Evolutionary conservation across 169 alveolate species (phyloP), one percentile per base, ranked within the genome.

Genomic region (Cryptosporidium xiaoi): DNA sequence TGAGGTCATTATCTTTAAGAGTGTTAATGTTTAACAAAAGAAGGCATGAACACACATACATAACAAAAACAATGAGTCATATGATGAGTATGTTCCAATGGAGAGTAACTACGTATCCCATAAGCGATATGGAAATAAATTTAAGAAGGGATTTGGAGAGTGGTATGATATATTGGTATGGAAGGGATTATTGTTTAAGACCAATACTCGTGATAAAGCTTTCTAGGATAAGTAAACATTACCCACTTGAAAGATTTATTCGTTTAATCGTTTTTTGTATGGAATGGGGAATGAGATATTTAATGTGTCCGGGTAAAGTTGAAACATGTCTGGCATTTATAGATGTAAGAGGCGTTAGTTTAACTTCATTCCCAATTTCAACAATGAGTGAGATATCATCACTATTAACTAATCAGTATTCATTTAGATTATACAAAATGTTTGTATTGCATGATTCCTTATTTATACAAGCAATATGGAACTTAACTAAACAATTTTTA

Each of bases 121-220:
- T 92, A 51, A 51, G 83, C 50, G 93, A 90, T 51, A 44, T 27
- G 36, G 93, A 92, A 40, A 51, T 34, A 7, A 85, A 71, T 8
- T 44, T 92, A 36, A 20, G 82, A 60, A 55, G 68, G 24, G 82
- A 87, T 51, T 68, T 92, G 34, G 82, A 82, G 8, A 60, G 51
- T 33, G 94, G 94, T 18, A 93, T 83, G 0, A 91, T 92, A 65
- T 92, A 91, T 65, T 92, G 94, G 94, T 62, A 62, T 40, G 94
- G 94, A 24, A 68, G 94, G 18, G 94, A 92, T 67, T 44, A 58
- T 33, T 68, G 66, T n/a, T 64, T 83, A 46, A 65, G 94, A 50
- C 94, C 94, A n/a, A 64, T 90, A n/a, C 62, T 90, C 40, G 65
- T 90, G 6, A 71, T 90, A 66, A 51, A 58, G 18, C 82, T 90